phyloP scores from a whole-genome alignment of 163 green algal species.

The Trebouxia gelatinosa region DNA sequence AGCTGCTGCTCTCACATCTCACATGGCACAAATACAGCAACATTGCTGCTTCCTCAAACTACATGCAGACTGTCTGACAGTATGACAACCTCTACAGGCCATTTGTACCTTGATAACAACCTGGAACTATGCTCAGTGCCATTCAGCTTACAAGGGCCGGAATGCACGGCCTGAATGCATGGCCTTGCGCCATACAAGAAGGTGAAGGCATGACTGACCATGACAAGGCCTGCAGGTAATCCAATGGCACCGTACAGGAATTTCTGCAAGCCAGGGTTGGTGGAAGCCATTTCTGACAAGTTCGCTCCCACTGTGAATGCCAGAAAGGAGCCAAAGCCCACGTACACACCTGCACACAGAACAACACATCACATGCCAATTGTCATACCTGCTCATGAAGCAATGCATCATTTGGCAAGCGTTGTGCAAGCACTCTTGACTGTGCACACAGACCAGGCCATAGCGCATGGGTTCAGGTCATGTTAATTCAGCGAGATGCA shows the following conservation, averaged over 20 bases:
- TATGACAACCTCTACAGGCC: too few relatives aligned
- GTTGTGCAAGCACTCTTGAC: not conserved
- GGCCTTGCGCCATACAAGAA: not conserved
- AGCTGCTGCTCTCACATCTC: too few relatives aligned
- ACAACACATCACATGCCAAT: not conserved
- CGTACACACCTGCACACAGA: conserved; percentile 67
- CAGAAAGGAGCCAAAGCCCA: conserved; percentile 75
- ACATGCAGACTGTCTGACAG: too few relatives aligned
- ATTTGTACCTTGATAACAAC: too few relatives aligned
- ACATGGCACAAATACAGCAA: too few relatives aligned
- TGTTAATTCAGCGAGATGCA: not conserved
- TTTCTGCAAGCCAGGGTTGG: conserved; percentile 71
- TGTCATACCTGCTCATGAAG: not conserved
- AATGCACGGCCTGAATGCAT: not conserved
- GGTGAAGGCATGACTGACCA: conserved; percentile 10
- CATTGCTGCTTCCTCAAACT: too few relatives aligned
- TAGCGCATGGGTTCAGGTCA: too few relatives aligned
- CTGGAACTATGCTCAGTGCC: too few relatives aligned
- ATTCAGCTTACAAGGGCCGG: too few relatives aligned
- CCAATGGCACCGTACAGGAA: conserved; percentile 69
- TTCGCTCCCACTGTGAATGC: conserved; percentile 55
- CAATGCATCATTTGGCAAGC: not conserved
- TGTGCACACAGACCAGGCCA: too few relatives aligned
- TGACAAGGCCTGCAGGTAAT: conserved; percentile 47
- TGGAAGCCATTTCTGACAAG: conserved; percentile 49